phyloP scores from a whole-genome alignment of 192 early-diverging fungal genomes.

The Chytriomyces sp. region DNA sequence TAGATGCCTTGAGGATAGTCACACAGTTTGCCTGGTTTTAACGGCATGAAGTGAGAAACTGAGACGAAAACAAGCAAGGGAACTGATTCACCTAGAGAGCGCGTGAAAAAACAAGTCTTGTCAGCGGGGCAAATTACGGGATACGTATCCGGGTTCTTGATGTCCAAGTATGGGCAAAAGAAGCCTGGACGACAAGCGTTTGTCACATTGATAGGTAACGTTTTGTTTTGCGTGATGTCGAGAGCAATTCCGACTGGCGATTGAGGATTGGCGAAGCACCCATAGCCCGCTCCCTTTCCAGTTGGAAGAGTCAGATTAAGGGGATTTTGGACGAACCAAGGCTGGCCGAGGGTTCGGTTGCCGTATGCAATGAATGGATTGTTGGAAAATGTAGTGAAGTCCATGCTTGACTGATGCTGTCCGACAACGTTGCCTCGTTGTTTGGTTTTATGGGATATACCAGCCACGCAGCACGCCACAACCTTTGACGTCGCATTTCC shows the following conservation, averaged over 20 bases:
- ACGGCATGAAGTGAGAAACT: no score
- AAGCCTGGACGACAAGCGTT: slow-evolving; percentile 25
- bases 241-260: slow-evolving; percentile 13
- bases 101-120: neutral
- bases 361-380: slow-evolving; percentile 12
- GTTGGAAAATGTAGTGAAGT: no score
- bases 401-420: no score
- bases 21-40: neutral
- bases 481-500: no score
- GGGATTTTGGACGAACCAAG: slow-evolving; percentile 12
- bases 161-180: slow-evolving; percentile 25
- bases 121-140: slow-evolving; percentile 25
- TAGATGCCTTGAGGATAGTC: slow-evolving; percentile 32
- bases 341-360: neutral
- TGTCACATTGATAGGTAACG: neutral
- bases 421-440: no score
- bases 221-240: neutral
- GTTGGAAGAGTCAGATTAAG: neutral
- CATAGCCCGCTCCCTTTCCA: neutral
- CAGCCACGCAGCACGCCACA: no score
- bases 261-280: slow-evolving; percentile 11
- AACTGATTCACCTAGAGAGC: no score
- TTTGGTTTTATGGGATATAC: no score
- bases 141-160: neutral
- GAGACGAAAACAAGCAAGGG: no score